Evolutionary conservation across 768 basidiomycete species (phyloP).

Genomic region (Cystobasidium onofrii): DNA sequence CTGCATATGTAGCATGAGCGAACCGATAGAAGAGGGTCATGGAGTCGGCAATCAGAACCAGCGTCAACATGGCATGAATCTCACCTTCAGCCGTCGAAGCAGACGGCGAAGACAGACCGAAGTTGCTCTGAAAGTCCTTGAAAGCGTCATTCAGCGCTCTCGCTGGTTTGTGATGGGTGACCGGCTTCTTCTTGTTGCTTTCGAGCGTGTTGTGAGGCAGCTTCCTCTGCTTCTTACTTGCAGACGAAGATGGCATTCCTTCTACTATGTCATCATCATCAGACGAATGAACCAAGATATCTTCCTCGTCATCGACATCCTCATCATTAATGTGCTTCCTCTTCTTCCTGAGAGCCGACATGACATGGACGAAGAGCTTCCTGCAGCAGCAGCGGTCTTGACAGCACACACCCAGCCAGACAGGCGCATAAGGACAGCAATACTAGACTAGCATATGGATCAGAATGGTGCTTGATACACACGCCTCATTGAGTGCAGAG

Average conservation of each 20-base stretch:
- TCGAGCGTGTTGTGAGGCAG: not conserved
- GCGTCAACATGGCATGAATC: not conserved
- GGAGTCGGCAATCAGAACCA: not conserved
- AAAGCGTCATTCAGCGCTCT: constrained; percentile 20
- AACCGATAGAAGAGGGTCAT: not conserved
- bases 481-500: no score
- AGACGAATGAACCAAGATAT: no score
- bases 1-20: not conserved
- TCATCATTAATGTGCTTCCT: no score
- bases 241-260: not conserved
- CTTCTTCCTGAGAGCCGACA: no score
- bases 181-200: constrained; percentile 1
- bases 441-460: no score
- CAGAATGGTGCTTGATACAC: no score
- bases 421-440: no score
- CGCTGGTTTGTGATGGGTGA: not conserved
- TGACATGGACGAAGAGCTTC: no score
- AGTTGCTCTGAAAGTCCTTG: constrained; percentile 8
- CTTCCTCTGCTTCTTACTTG: not conserved
- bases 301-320: no score
- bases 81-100: not conserved
- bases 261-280: not conserved
- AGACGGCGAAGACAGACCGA: not conserved
- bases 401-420: no score
- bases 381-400: no score